Evolutionary conservation across 148 eudicot species (phyloP).

Genomic region (Chenopodium album): DNA sequence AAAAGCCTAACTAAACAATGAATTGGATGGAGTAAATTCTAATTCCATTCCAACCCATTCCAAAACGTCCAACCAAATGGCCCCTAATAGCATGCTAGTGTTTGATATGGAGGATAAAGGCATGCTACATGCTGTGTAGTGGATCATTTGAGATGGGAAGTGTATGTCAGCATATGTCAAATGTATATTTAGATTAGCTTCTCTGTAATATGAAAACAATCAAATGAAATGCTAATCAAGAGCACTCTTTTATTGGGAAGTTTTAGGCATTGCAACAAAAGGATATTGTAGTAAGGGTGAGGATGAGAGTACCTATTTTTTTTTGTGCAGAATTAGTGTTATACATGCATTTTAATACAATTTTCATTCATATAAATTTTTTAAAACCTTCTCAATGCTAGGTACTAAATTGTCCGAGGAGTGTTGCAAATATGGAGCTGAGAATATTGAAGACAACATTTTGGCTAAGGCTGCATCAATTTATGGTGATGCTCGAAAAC

Average conservation of each 20-base stretch:
- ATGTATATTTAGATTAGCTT: background rate
- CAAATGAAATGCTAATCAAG: background rate
- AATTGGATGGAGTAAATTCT: too few relatives aligned
- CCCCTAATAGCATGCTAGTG: too few relatives aligned
- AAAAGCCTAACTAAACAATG: too few relatives aligned
- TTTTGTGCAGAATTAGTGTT: background rate
- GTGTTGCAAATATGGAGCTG: slow-evolving; percentile 91
- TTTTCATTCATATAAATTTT: background rate
- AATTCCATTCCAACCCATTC: too few relatives aligned
- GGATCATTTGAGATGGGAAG: background rate
- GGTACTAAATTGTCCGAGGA: slow-evolving; percentile 96
- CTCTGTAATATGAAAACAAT: background rate
- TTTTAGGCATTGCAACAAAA: background rate
- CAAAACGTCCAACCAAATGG: too few relatives aligned
- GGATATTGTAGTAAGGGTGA: background rate
- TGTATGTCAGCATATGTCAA: background rate
- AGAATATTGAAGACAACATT: slow-evolving; percentile 74
- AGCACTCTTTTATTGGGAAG: background rate
- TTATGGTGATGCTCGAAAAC: slow-evolving; percentile 94
- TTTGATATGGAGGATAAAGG: too few relatives aligned
- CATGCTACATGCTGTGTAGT: too few relatives aligned
- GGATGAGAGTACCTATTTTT: background rate
- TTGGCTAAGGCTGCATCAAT: slow-evolving; percentile 87
- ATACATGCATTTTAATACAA: background rate
- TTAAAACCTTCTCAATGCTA: slow-evolving; percentile 17